phyloP scores from a whole-genome alignment of 768 basidiomycete species.

The Leucosporidium scottii region DNA sequence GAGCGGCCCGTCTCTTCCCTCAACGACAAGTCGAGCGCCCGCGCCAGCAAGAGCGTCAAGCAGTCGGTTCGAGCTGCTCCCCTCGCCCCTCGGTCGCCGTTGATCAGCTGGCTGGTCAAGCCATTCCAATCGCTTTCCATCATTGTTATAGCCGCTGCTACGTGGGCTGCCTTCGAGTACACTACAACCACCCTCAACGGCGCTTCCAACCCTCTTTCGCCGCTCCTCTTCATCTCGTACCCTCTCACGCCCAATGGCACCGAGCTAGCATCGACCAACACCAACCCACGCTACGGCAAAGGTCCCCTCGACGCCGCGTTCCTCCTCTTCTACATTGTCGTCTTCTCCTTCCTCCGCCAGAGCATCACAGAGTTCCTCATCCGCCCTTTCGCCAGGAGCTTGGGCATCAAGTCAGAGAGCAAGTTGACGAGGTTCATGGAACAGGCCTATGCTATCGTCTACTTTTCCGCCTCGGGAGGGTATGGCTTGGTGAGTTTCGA shows the following conservation, averaged over 20 bases:
- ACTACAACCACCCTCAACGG: background rate
- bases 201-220: constrained; percentile 62
- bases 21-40: background rate
- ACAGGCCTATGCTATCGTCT: constrained; percentile 78
- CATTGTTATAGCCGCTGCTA: constrained; percentile 54
- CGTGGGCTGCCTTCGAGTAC: constrained; percentile 60
- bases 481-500: constrained; percentile 66
- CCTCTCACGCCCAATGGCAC: constrained; percentile 44
- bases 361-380: constrained; percentile 58
- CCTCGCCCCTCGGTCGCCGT: too few species aligned
- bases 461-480: constrained; percentile 62
- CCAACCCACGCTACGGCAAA: constrained; percentile 49
- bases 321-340: constrained; percentile 70
- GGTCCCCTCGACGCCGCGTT: constrained; percentile 67
- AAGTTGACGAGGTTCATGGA: constrained; percentile 85
- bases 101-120: constrained; percentile 26
- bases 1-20: background rate
- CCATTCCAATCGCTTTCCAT: constrained; percentile 54
- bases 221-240: constrained; percentile 65
- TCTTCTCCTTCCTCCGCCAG: constrained; percentile 85
- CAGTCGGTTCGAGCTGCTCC: too few species aligned
- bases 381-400: constrained; percentile 59
- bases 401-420: constrained; percentile 58
- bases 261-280: constrained; percentile 37
- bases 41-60: background rate